These are phyloP conservation scores for Lasiosphaeris hirsuta DNA, from an alignment of 495 filamentous ascomycete genomes.

Conservation along the genomic window DNA sequence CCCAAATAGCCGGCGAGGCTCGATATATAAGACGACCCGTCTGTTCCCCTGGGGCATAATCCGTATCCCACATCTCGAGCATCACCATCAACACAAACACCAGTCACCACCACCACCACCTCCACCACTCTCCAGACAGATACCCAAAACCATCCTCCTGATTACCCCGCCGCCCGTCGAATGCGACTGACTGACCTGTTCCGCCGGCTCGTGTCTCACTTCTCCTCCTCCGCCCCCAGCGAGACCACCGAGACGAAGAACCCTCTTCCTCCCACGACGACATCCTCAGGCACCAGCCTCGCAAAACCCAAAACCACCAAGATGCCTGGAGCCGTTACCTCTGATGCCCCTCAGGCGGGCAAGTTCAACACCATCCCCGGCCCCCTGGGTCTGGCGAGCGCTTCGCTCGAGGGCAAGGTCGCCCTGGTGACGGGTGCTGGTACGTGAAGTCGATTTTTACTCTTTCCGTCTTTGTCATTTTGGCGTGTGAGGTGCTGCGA, in stretches of 20 bases:
- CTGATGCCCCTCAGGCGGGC: conserved; percentile 13
- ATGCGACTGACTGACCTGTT: conserved; percentile 25
- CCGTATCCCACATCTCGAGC: conserved; percentile 1
- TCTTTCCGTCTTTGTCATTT: conserved; percentile 7
- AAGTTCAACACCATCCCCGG: conserved; percentile 47
- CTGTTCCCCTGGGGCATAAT: neutral
- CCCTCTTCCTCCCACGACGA: conserved; percentile 1
- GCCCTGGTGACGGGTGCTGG: conserved; percentile 48
- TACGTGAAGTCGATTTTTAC: conserved; percentile 21
- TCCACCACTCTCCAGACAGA: neutral
- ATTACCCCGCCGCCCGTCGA: conserved; percentile 3
- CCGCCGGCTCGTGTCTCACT: conserved; percentile 29
- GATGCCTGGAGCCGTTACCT: conserved; percentile 34
- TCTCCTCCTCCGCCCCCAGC: conserved; percentile 17
- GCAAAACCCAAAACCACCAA: conserved; percentile 21
- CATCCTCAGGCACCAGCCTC: conserved; percentile 17
- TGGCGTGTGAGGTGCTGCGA: neutral
- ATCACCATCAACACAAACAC: neutral
- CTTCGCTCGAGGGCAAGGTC: conserved; percentile 51
- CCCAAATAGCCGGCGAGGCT: conserved; percentile 12
- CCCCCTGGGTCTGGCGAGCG: conserved; percentile 45
- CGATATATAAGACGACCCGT: conserved; percentile 3
- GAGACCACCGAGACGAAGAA: conserved; percentile 22
- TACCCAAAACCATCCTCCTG: conserved; percentile 4
- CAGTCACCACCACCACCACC: neutral